Evolutionary conservation across 371 early-diverging fungal species (phyloP), one percentile per base, ranked within the genome.

Genomic region (Thermomucor indicae-seudaticae): DNA sequence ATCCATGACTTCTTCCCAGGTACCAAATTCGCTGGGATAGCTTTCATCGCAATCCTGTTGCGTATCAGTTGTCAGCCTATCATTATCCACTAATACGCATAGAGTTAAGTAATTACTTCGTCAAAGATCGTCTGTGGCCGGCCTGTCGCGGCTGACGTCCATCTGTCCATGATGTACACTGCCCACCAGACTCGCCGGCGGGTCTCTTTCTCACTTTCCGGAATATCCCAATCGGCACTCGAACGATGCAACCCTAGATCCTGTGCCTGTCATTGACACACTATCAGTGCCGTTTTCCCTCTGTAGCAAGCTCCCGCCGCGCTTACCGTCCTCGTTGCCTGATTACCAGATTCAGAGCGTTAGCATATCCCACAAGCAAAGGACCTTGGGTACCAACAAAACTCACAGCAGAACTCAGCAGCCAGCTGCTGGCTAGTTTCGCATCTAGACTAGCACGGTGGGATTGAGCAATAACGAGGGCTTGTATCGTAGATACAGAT

Each of bases 211-310:
- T 86, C 82, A 43, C 73, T 61, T 6, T 63, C 57, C 1, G 77
- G 70, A 22, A 81, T 68, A 49, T 72, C 69, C 71, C 80, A 75
- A 35, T 61, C 63, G 10, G 66, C 64, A 47, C 74, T 74, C 12
- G 78, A 75, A 17, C 86, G 71, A 51, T 86, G 84, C 34, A 86
- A 60, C 16, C 86, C 86, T 47, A 86, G 41, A 59, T 86, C 84
- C 59, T 84, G 82, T 2, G 84, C 84, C 77, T 68, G 53, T 28
- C 28, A 6, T 20, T 20, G 8, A 41, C 16, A 20, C 16, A 14
- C n/a, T 11, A 27, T 34, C 17, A 45, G 14, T 31, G 24, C 20
- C 7, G 23, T 8, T 23, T 40, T 19, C 10, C 12, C 16, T 35
- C 16, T 35, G 32, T 22, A 37, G 14, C 0, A 22, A 17, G 31